Evolutionary conservation across 495 filamentous ascomycete species (phyloP).

Genomic region (Hyaloscypha hepaticicola): DNA sequence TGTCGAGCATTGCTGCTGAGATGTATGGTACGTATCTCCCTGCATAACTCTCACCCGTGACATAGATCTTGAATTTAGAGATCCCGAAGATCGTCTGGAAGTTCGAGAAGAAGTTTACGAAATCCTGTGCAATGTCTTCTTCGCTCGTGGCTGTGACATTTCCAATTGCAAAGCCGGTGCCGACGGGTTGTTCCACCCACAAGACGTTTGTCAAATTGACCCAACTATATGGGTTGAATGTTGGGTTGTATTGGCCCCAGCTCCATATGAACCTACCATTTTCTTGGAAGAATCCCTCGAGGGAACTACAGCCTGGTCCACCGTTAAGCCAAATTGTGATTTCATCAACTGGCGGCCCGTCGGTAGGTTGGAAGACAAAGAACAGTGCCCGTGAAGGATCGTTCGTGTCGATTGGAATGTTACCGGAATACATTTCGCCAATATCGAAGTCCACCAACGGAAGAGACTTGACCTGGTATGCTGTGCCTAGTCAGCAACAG

Average conservation of each 20-base stretch:
- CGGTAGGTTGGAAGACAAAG: conserved; percentile 64
- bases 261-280: conserved; percentile 66
- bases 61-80: conserved; percentile 59
- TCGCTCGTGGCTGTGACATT: conserved; percentile 52
- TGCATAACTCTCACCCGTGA: conserved; percentile 63
- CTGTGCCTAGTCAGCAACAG: neutral
- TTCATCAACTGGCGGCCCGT: conserved; percentile 47
- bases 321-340: conserved; percentile 41
- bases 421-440: conserved; percentile 64
- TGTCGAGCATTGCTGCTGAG: conserved; percentile 50
- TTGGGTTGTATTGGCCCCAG: conserved; percentile 55
- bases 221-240: conserved; percentile 65
- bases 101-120: conserved; percentile 64
- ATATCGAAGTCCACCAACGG: conserved; percentile 65
- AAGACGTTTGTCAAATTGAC: conserved; percentile 40
- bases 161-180: conserved; percentile 56
- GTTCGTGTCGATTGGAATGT: conserved; percentile 51
- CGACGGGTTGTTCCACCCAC: conserved; percentile 50
- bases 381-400: conserved; percentile 49
- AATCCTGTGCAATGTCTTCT: conserved; percentile 58
- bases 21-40: conserved; percentile 58
- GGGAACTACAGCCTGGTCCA: conserved; percentile 59
- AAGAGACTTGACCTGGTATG: conserved; percentile 52
- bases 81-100: conserved; percentile 60
- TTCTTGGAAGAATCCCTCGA: conserved; percentile 65